These are phyloP conservation scores for Nepenthes mirabilis DNA, from an alignment of 148 eudicot species.

Conservation along the genomic window DNA sequence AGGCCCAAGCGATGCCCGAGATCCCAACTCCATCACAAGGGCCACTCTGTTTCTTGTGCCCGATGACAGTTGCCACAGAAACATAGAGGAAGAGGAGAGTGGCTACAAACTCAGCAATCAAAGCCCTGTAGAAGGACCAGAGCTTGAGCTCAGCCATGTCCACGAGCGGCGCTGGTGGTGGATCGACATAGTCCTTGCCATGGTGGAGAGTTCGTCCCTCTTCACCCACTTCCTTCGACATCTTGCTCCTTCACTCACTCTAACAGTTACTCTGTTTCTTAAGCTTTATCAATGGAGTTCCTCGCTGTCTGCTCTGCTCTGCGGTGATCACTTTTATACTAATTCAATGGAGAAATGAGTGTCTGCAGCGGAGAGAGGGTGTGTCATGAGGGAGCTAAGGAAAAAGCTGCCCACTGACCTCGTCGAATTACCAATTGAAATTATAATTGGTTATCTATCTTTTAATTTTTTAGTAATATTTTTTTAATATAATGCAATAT, in stretches of 20 bases:
- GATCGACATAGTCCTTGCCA: slow-evolving; percentile 82
- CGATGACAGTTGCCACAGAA: slow-evolving; percentile 77
- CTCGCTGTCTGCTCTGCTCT: too few relatives aligned
- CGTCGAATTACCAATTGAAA: too few relatives aligned
- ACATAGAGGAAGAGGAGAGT: slow-evolving; percentile 75
- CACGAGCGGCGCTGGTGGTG: slow-evolving; percentile 78
- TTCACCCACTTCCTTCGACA: slow-evolving; percentile 69
- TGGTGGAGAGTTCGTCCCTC: slow-evolving; percentile 31
- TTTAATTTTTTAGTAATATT: too few relatives aligned
- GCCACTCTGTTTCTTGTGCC: slow-evolving; percentile 56
- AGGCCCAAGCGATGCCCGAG: slow-evolving; percentile 85
- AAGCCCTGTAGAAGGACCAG: slow-evolving; percentile 89
- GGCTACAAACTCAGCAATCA: slow-evolving; percentile 88
- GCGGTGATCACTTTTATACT: too few relatives aligned
- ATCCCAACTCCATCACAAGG: slow-evolving; percentile 77
- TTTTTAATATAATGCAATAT: too few relatives aligned
- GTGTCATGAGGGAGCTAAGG: too few relatives aligned
- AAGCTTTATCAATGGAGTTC: too few relatives aligned
- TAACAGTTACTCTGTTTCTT: too few relatives aligned
- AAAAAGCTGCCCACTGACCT: too few relatives aligned
- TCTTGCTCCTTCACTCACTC: slow-evolving; percentile 3
- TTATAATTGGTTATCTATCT: too few relatives aligned
- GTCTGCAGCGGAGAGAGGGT: too few relatives aligned
- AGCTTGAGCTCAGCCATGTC: slow-evolving; percentile 56
- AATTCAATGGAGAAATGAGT: too few relatives aligned